Conservation (phyloP, 345 rosid genomes). For the Eucalyptus cladocalyx region DNA sequence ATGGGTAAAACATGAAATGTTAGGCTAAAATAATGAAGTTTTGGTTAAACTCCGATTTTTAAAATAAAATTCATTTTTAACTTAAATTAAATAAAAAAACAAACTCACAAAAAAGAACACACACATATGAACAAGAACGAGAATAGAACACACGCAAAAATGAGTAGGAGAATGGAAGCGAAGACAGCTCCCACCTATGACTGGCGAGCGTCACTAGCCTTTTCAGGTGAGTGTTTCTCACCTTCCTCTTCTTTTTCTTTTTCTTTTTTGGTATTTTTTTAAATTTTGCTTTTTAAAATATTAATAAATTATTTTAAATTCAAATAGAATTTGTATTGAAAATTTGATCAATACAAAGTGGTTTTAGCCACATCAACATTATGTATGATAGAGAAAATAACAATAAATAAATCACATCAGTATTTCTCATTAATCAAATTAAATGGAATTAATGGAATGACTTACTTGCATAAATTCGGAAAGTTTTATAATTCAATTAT, state of each 20-base stretch:
- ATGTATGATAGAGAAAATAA: no score
- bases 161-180: accelerated
- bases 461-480: no score
- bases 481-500: no score
- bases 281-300: neutral
- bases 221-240: neutral
- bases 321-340: no score
- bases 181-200: accelerated
- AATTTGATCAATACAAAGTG: accelerated
- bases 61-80: no score
- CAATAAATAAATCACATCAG: no score
- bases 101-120: no score
- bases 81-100: no score
- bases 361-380: no score
- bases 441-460: accelerated
- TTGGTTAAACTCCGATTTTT: accelerated
- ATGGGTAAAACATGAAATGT: accelerated
- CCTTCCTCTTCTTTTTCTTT: accelerated
- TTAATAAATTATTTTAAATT: no score
- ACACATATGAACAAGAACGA: accelerated
- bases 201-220: accelerated
- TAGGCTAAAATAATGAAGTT: accelerated
- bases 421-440: no score
- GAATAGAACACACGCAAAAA: no score
- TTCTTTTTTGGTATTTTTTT: accelerated